Evolutionary conservation across 805 yeast genomes (phyloP).

Genomic region (Candida vartiovaarae): DNA sequence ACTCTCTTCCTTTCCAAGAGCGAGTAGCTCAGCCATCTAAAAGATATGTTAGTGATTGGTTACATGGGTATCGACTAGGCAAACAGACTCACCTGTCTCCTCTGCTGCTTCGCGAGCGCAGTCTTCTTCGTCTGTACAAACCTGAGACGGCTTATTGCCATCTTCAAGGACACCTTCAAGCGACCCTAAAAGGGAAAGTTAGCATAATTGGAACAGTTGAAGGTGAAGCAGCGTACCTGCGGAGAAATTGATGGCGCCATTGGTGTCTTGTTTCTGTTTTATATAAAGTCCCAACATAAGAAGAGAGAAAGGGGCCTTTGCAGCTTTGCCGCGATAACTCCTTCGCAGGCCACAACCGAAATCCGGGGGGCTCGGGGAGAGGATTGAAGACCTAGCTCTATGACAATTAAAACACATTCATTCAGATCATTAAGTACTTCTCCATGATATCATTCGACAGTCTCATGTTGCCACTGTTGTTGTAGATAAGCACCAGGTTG

Average conservation of each 20-base stretch:
- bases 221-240: conserved; percentile 17
- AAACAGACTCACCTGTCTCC: conserved; percentile 36
- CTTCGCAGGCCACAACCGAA: no score
- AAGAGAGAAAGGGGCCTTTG: no score
- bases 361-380: no score
- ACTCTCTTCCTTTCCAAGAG: conserved; percentile 68
- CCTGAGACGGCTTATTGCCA: conserved; percentile 63
- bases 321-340: no score
- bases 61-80: no score
- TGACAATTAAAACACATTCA: neutral
- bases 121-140: conserved; percentile 64
- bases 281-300: no score
- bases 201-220: no score
- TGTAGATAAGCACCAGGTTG: conserved; percentile 70
- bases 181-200: conserved; percentile 16
- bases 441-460: conserved; percentile 62
- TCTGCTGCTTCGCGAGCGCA: conserved; percentile 68
- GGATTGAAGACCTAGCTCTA: no score
- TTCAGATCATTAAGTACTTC: conserved; percentile 41
- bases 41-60: neutral
- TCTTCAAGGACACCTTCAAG: conserved; percentile 35
- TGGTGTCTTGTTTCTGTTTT: neutral
- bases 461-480: conserved; percentile 61
- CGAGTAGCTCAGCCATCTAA: conserved; percentile 58
- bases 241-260: conserved; percentile 25